Evolutionary conservation across 495 filamentous ascomycete species (phyloP).

Genomic region (Aspergillus kassunensis): DNA sequence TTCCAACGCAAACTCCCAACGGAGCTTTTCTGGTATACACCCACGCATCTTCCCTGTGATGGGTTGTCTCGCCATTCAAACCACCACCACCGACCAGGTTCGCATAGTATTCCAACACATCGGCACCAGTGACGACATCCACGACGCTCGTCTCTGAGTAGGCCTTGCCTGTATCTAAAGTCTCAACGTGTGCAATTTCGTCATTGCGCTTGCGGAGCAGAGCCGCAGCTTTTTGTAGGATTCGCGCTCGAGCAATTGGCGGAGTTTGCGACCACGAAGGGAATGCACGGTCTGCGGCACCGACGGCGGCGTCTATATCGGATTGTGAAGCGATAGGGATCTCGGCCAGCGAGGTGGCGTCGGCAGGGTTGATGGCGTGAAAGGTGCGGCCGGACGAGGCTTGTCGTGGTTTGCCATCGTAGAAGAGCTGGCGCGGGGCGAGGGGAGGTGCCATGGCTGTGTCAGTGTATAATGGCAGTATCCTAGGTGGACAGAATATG

Average conservation of each 20-base stretch:
- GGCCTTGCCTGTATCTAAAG: slow-evolving; percentile 70
- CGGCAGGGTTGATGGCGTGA: slow-evolving; percentile 65
- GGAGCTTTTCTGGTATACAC: slow-evolving; percentile 72
- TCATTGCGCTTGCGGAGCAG: slow-evolving; percentile 66
- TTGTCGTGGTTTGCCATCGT: slow-evolving; percentile 57
- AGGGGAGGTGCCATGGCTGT: slow-evolving; percentile 29
- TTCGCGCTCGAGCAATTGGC: slow-evolving; percentile 60
- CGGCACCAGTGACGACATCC: slow-evolving; percentile 69
- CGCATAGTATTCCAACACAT: slow-evolving; percentile 75
- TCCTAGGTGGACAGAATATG: neutral
- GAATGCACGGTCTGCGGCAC: slow-evolving; percentile 59
- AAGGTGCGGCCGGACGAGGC: slow-evolving; percentile 60
- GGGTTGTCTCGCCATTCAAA: slow-evolving; percentile 64
- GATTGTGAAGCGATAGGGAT: slow-evolving; percentile 58
- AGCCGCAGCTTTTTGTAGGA: slow-evolving; percentile 63
- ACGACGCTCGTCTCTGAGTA: slow-evolving; percentile 72
- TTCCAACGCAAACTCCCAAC: slow-evolving; percentile 72
- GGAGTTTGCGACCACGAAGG: slow-evolving; percentile 62
- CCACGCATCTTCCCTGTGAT: slow-evolving; percentile 66
- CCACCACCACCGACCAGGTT: slow-evolving; percentile 66
- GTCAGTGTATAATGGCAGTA: neutral
- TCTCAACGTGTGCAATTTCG: slow-evolving; percentile 64
- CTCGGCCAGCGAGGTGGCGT: slow-evolving; percentile 56
- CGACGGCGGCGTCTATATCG: slow-evolving; percentile 64
- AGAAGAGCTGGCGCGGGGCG: slow-evolving; percentile 60